Evolutionary conservation across 2,329 filamentous ascomycete species (phyloP), one percentile per base, ranked within the genome.

Genomic region (Zasmidium angulare): DNA sequence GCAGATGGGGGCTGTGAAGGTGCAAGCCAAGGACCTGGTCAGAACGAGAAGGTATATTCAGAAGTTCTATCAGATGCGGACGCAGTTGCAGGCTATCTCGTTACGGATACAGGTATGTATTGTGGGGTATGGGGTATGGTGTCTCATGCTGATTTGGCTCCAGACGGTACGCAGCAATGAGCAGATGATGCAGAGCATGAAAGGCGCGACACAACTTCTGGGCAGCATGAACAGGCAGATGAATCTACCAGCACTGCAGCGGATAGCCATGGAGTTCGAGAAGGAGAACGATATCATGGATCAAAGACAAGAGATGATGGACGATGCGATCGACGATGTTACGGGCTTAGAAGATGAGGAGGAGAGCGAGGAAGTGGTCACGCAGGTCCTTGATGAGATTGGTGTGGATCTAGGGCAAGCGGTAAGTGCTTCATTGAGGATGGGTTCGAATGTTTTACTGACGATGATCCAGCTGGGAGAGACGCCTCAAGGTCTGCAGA

Each of bases 121-220:
- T 36, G 14, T 26, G 43, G 50, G 17, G n/a, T 14, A 20, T 51
- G 53, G 14, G 43, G 7, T 51, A 7, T 19, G 26, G 56, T 63
- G 14, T 57, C 31, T 26, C 14, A 20, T 57, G 17, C 23, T 70
- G n/a, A n/a, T n/a, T n/a, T n/a, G n/a, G n/a, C n/a, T n/a, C n/a
- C n/a, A 96, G 91, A 99, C 95, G 52, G 93, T 98, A 65, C 88
- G 95, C 65, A 97, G 93, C 67, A 99, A 99, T 76, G 95, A 99
- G 76, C 93, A 98, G 77, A 99, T 99, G 95, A 97, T 97, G 93
- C 91, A 96, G 77, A 95, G 93, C 9, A 98, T 99, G 95, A 99
- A 97, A 77, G 95, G 95, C 31, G 95, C 95, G 3, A 98, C 95
- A 1, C 87, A 89, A 77, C 88, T 96, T 2, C 81, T 99, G 7